phyloP scores from a whole-genome alignment of 2,329 filamentous ascomycete genomes.

The Penicillium janthinellum region DNA sequence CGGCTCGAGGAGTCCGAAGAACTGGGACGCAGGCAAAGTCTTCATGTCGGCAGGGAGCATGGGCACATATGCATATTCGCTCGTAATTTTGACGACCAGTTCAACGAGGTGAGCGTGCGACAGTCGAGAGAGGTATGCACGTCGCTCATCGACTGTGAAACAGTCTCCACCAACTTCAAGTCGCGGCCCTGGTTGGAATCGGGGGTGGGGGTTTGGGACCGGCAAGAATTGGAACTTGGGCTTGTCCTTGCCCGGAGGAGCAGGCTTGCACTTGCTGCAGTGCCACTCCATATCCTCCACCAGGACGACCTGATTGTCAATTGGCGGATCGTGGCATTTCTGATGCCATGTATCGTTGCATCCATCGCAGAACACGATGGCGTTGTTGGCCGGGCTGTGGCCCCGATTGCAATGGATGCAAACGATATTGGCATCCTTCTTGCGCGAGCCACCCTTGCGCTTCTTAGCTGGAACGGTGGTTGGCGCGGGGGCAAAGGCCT shows the following conservation, averaged over 20 bases:
- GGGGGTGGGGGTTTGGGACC: constrained; percentile 14
- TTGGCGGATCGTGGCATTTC: constrained; percentile 74
- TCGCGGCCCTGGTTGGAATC: constrained; percentile 16
- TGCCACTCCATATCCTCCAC: constrained; percentile 71
- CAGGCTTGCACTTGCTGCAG: constrained; percentile 63
- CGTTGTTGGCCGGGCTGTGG: constrained; percentile 70
- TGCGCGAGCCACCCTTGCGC: constrained; percentile 50
- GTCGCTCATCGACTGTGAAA: constrained; percentile 53
- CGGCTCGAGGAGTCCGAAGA: constrained; percentile 14
- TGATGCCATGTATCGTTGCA: constrained; percentile 82
- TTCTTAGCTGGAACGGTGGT: constrained; percentile 10
- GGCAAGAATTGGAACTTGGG: constrained; percentile 26
- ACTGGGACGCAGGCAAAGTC: constrained; percentile 28
- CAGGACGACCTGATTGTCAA: constrained; percentile 68
- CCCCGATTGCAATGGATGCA: constrained; percentile 74
- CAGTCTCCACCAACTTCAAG: constrained; percentile 32
- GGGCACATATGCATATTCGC: constrained; percentile 64
- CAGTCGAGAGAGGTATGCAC: constrained; percentile 63
- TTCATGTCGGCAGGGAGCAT: constrained; percentile 57
- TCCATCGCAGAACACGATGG: constrained; percentile 83
- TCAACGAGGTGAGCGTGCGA: constrained; percentile 64
- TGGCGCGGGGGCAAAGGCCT: constrained; percentile 29
- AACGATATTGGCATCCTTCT: constrained; percentile 49
- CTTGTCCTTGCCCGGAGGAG: constrained; percentile 44
- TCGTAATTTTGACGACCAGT: constrained; percentile 64